Percentiles rank a stretch among this genome's conserved stretches.
phyloP scores from a whole-genome alignment of 2,329 filamentous ascomycete species.

The Cercospora sojina region DNA sequence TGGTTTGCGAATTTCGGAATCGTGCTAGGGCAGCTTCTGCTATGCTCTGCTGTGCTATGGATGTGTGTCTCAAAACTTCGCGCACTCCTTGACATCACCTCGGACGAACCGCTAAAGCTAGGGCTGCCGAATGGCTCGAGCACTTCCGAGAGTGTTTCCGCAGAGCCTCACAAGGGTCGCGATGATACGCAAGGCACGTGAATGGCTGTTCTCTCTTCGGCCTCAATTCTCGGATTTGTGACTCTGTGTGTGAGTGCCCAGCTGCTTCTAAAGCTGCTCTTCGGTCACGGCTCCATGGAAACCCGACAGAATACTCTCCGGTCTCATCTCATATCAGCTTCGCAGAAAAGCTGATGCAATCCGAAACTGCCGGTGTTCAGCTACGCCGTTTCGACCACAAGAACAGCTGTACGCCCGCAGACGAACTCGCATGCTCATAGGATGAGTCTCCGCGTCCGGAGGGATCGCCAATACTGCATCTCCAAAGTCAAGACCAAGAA shows the following conservation, averaged over 20 bases:
- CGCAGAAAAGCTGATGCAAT: neutral
- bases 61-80: conserved; percentile 1
- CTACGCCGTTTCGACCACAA: neutral
- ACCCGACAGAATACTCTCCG: neutral
- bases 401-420: neutral
- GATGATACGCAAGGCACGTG: neutral
- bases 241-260: neutral
- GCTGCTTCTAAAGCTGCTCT: neutral
- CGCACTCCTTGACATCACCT: conserved; percentile 14
- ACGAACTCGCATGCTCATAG: neutral
- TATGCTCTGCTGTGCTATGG: neutral
- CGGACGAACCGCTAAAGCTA: conserved; percentile 1
- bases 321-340: neutral
- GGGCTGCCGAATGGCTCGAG: neutral
- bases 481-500: neutral
- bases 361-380: neutral
- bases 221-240: neutral
- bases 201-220: neutral
- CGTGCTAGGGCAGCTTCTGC: neutral
- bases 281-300: neutral
- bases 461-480: neutral
- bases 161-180: conserved; percentile 18
- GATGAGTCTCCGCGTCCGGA: neutral
- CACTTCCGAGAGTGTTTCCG: conserved; percentile 6
- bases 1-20: neutral